Evolutionary conservation across 2,329 filamentous ascomycete species (phyloP), one percentile per base, ranked within the genome.

Genomic region (Botrytis elliptica): DNA sequence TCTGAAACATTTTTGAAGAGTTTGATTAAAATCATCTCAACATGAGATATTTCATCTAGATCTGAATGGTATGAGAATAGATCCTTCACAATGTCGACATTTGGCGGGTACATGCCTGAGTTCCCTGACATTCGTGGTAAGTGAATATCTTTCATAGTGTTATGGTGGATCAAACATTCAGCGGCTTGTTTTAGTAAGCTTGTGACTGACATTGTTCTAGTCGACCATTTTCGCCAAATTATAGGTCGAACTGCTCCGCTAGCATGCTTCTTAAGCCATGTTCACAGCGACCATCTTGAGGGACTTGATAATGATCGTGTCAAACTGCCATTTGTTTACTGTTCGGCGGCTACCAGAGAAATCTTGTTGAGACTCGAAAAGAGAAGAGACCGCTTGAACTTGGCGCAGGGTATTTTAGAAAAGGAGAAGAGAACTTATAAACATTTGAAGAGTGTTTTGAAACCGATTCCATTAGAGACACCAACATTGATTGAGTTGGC

Each of bases 221-320:
- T 98, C 76, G 95, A 98, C 82, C 94, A 91, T 84, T 98, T 98
- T 79, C 89, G 93, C 38, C 84, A 83, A 25, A 85, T 86, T 65
- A 83, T 85, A 6, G 84, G 84, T 9, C 82, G 83, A 25, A 86
- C 83, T 25, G 87, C 92, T 6, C 92, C 94, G 0, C 83, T 96
- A 72, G 94, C 93, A 25, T 96, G 92, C 81, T 97, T 98, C 80
- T 86, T 98, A 40, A 97, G 93, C 82, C 95, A 98, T 87, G 90
- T 97, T 3, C 95, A 98, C 81, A 97, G 92, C 76, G 95, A 98
- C 79, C 95, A 98, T 82, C 87, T 98, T 1, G 87, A 88, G 52
- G 95, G 95, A 42, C 70, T 72, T 57, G 70, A 72, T 0, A 86
- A 98, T 1, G 94, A 97, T 78, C 88, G 86, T 20, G 86, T 95